These are phyloP conservation scores for Dryadomyces quercus-mongolicae DNA, from an alignment of 2,329 filamentous ascomycete species.

Conservation along the genomic window DNA sequence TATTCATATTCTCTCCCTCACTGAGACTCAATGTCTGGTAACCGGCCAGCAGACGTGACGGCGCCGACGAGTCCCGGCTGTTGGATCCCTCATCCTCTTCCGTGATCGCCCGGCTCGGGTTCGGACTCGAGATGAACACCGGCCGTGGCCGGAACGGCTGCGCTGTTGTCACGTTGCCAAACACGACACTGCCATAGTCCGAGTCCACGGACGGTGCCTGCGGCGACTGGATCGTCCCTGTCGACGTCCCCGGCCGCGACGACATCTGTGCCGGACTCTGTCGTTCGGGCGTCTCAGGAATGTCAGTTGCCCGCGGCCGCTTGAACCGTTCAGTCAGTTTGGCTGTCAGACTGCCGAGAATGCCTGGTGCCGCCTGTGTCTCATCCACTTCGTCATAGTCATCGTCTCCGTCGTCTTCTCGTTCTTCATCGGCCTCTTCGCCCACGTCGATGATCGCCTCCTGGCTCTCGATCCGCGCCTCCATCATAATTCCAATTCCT, in stretches of 20 bases:
- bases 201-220: slow-evolving; percentile 9
- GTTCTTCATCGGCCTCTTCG: neutral
- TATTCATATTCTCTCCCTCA: neutral
- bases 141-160: slow-evolving; percentile 11
- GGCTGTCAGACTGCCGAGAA: neutral
- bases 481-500: neutral
- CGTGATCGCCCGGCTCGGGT: slow-evolving; percentile 3
- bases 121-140: slow-evolving; percentile 10
- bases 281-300: neutral
- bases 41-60: too few species aligned
- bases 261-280: neutral
- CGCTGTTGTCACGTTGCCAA: slow-evolving; percentile 10
- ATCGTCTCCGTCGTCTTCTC: neutral
- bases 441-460: slow-evolving; percentile 6
- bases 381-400: too few species aligned
- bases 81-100: neutral
- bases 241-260: neutral
- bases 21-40: neutral
- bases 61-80: neutral
- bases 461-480: slow-evolving; percentile 5
- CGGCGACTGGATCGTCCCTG: neutral
- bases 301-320: neutral
- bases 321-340: neutral
- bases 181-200: slow-evolving; percentile 10
- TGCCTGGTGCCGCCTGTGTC: neutral